Evolutionary conservation across 352 stramenopile species (phyloP), one percentile per base, ranked within the genome.

Genomic region (Phytophthora fragariaefolia): DNA sequence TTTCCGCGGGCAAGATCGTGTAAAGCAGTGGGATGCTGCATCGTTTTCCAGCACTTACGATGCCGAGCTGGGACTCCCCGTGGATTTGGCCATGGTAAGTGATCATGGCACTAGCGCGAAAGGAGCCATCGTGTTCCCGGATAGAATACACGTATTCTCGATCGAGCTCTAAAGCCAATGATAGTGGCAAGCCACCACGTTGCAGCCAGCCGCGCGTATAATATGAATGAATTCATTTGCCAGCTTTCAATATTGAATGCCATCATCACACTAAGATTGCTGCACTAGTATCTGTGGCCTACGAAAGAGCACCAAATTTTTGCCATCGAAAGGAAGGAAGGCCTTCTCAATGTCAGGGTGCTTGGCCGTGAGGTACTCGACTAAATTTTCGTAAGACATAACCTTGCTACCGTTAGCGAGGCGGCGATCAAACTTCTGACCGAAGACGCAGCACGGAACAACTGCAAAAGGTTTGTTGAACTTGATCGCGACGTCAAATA

Each of bases 401-500:
- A 97, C 91, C 40, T 82, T 77, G 12, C 56, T 71, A 18, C 78
- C 77, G 45, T 87, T 58, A 1, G 73, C 64, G 10, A 73, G 50
- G 42, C 76, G 81, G 6, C 84, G 84, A 20, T 86, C 45, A 80
- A 98, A 99, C 58, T 94, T 80, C 23, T 90, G 88, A 4, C 89
- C 88, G 73, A 98, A 98, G 12, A 99, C 96, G 66, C 96, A 99
- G 63, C 97, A 99, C 1, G 97, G 97, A n/a, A 98, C 95, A 9
- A 99, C 80, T 2, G 96, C 93, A 76, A 99, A 99, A 0, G 96
- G 89, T 58, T 98, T 98, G 57, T 87, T 69, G 63, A 93, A 90
- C 48, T 77, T 50, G 24, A 98, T 67, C 4, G 96, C 96, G 20
- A 94, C 80, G 71, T 99, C 91, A 2, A 99, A 82, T 66, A 99